Conservation (phyloP, 768 basidiomycete genomes). For the Thelephora aurantiotincta region DNA sequence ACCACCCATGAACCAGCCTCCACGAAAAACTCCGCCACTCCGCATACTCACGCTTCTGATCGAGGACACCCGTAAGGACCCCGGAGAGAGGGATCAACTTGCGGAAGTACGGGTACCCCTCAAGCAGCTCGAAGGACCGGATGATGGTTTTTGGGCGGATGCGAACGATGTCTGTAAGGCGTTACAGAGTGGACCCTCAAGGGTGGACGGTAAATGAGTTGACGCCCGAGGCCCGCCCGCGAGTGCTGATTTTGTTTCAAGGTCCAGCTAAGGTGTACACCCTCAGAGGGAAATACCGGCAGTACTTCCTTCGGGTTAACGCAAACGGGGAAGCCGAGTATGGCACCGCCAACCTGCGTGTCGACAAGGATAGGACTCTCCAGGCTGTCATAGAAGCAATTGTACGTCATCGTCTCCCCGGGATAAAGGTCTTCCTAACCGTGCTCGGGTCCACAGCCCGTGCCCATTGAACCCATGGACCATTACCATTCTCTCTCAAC, state of each 20-base stretch:
- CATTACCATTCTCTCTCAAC: neutral
- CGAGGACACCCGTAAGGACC: slow-evolving; percentile 41
- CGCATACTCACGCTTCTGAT: slow-evolving; percentile 58
- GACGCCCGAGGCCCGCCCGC: neutral
- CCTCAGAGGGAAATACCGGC: slow-evolving; percentile 52
- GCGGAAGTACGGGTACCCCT: slow-evolving; percentile 56
- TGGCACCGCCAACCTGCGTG: slow-evolving; percentile 40
- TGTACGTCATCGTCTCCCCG: slow-evolving; percentile 21
- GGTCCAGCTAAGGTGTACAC: slow-evolving; percentile 57
- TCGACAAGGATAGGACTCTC: slow-evolving; percentile 39
- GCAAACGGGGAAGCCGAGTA: slow-evolving; percentile 37
- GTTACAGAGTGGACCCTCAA: slow-evolving; percentile 45
- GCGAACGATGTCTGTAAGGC: slow-evolving; percentile 45
- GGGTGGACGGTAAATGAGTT: slow-evolving; percentile 47
- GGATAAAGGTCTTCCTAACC: neutral
- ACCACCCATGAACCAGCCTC: slow-evolving; percentile 1
- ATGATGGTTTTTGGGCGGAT: slow-evolving; percentile 59
- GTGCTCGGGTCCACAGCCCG: slow-evolving; percentile 1
- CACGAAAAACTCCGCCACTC: slow-evolving; percentile 7
- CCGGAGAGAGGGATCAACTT: slow-evolving; percentile 35
- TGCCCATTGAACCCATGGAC: neutral
- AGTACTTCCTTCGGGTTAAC: slow-evolving; percentile 51
- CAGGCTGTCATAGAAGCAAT: slow-evolving; percentile 39
- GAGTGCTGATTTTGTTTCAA: slow-evolving; percentile 11
- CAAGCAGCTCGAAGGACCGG: slow-evolving; percentile 27